phyloP scores from a whole-genome alignment of 208 protist genomes.

The Phytomonas sp. region DNA sequence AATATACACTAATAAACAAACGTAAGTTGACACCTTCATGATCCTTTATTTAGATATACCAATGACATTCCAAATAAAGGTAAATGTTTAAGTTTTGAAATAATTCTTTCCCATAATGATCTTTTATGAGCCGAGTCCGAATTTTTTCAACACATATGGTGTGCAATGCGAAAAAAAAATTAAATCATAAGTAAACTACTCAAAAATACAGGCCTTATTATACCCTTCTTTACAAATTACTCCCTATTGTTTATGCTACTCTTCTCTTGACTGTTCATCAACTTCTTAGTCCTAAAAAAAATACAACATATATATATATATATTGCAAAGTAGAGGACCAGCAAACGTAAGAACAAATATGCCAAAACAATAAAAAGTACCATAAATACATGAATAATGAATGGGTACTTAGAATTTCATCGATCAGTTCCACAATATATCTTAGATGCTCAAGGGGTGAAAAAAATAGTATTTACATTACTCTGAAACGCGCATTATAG shows the following conservation, averaged over 20 bases:
- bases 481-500: not conserved
- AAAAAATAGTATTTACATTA: not conserved
- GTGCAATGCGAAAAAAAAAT: not conserved
- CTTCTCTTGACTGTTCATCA: not conserved
- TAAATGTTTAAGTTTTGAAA: not conserved
- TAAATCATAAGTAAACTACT: not conserved
- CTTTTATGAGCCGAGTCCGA: not conserved
- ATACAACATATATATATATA: not conserved
- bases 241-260: not conserved
- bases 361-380: constrained; percentile 11
- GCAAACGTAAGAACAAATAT: constrained; percentile 9
- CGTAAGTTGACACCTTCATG: not conserved
- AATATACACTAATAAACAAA: constrained; percentile 5
- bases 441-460: not conserved
- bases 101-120: not conserved
- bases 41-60: not conserved
- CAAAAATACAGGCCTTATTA: not conserved
- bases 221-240: not conserved
- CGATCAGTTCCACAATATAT: not conserved
- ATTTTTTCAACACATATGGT: not conserved
- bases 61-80: not conserved
- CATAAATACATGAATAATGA: constrained; percentile 6
- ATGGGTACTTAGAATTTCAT: not conserved
- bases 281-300: not conserved
- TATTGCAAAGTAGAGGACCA: not conserved